A percentile compares a stretch with the other conserved stretches of the same genome.
phyloP scores from a whole-genome alignment of 176 grass and related monocot genomes.

The Carex kokanica region DNA sequence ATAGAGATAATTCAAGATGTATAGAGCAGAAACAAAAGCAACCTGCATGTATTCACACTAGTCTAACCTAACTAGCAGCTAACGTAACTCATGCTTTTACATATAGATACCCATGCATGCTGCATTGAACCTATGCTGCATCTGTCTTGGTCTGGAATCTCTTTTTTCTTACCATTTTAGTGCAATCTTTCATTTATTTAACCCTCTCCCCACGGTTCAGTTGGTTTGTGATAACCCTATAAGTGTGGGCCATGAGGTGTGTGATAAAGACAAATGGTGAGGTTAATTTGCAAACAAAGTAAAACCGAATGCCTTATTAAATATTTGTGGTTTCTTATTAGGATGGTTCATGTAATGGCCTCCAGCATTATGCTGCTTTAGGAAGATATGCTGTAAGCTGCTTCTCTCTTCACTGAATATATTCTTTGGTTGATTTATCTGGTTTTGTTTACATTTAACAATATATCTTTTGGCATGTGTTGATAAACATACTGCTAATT shows the following conservation, averaged over 20 bases:
- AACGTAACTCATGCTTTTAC: not conserved
- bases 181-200: not conserved
- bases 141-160: not conserved
- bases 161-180: not conserved
- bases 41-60: not conserved
- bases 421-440: constrained; percentile 2
- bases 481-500: constrained; percentile 16
- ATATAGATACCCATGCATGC: not conserved
- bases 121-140: not conserved
- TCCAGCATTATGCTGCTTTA: constrained; percentile 92
- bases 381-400: constrained; percentile 56
- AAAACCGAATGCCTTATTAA: not conserved
- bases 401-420: constrained; percentile 2
- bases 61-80: not conserved
- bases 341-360: constrained; percentile 98
- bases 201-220: not conserved
- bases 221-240: not conserved
- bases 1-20: not conserved
- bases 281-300: not conserved
- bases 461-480: not conserved
- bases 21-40: not conserved
- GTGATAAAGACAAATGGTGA: not conserved
- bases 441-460: not conserved
- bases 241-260: not conserved
- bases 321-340: constrained; percentile 34